phyloP scores from a whole-genome alignment of 1,284 basidiomycete genomes.

The Anthracocystis panici-leucophaei region DNA sequence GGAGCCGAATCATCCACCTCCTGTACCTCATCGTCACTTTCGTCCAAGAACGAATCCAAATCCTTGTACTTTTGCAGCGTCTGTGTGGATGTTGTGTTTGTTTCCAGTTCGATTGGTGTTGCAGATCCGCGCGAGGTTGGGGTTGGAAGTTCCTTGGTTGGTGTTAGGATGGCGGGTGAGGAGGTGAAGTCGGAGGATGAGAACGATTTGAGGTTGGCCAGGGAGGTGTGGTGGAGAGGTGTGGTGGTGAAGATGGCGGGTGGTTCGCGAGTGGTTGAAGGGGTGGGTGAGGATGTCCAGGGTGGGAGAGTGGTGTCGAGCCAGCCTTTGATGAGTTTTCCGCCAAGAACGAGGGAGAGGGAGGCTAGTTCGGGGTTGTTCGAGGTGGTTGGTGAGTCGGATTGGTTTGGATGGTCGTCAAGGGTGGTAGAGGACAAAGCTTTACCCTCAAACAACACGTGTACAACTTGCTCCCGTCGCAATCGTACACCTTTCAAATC shows the following conservation, averaged over 20 bases:
- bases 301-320: conserved; percentile 36
- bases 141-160: conserved; percentile 12
- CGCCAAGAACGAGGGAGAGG: conserved; percentile 42
- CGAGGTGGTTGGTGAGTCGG: neutral
- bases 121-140: conserved; percentile 14
- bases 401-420: neutral
- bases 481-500: conserved; percentile 55
- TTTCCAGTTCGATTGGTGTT: conserved; percentile 43
- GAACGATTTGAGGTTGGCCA: conserved; percentile 46
- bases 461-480: conserved; percentile 54
- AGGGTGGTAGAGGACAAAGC: neutral
- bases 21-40: conserved; percentile 56
- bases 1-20: conserved; percentile 46
- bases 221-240: conserved; percentile 21
- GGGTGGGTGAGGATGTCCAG: conserved; percentile 34
- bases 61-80: conserved; percentile 56
- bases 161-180: conserved; percentile 23
- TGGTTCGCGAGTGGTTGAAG: conserved; percentile 33
- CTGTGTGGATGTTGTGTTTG: conserved; percentile 13
- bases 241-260: conserved; percentile 17
- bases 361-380: conserved; percentile 28
- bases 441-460: conserved; percentile 55
- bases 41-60: conserved; percentile 64
- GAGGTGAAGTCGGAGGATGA: conserved; percentile 29
- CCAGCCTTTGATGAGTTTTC: conserved; percentile 56